phyloP scores from a whole-genome alignment of 2,329 filamentous ascomycete genomes.

The Colletotrichum lupini region DNA sequence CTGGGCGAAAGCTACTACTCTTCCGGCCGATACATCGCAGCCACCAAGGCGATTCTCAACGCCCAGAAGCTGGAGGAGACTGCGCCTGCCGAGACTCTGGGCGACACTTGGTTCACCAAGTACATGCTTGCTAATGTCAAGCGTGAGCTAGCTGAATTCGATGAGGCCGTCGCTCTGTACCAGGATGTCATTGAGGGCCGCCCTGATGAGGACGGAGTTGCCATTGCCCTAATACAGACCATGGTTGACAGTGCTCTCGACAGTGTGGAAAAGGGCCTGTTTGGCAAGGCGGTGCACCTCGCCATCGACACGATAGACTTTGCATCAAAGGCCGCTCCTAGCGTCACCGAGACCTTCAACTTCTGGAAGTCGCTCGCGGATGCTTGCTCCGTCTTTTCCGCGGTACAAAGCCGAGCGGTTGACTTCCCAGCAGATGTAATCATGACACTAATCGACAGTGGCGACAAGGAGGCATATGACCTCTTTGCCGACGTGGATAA shows the following conservation, averaged over 20 bases:
- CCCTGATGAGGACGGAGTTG: constrained; percentile 84
- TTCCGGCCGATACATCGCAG: constrained; percentile 93
- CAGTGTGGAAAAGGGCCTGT: constrained; percentile 84
- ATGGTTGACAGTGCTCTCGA: constrained; percentile 84
- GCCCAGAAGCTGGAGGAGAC: constrained; percentile 79
- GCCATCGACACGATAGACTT: constrained; percentile 76
- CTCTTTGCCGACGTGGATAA: constrained; percentile 77
- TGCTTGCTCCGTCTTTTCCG: constrained; percentile 85
- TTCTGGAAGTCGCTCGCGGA: constrained; percentile 95
- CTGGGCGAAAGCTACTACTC: constrained; percentile 98
- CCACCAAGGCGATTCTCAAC: constrained; percentile 88
- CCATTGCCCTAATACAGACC: constrained; percentile 88
- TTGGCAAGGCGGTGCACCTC: constrained; percentile 81
- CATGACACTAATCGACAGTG: constrained; percentile 65
- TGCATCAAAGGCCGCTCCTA: constrained; percentile 69
- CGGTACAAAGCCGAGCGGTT: constrained; percentile 74
- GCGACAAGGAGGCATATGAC: constrained; percentile 66
- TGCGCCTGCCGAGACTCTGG: constrained; percentile 52
- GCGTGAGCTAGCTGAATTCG: constrained; percentile 89
- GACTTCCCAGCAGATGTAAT: constrained; percentile 72
- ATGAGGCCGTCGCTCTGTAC: constrained; percentile 84
- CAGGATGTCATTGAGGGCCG: constrained; percentile 75
- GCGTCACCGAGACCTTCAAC: constrained; percentile 82
- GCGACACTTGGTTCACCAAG: constrained; percentile 92
- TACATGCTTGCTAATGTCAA: constrained; percentile 98